phyloP scores from a whole-genome alignment of 2,329 filamentous ascomycete genomes.

The Scedosporium dehoogii region DNA sequence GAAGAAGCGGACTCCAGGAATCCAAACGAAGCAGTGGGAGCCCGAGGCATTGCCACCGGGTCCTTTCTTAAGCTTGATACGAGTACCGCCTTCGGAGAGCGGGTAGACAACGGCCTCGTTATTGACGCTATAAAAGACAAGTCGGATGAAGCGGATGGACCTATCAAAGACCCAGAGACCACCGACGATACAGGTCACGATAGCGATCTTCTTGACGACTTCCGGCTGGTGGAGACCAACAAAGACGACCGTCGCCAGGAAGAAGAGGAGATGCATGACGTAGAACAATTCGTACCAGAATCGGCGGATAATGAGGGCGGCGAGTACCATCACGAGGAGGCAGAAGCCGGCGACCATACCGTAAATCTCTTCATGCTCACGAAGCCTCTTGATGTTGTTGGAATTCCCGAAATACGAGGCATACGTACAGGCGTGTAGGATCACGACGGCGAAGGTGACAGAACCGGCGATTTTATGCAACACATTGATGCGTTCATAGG shows the following conservation, averaged over 20 bases:
- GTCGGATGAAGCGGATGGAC: slow-evolving; percentile 32
- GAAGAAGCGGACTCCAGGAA: slow-evolving; percentile 43
- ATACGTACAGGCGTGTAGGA: slow-evolving; percentile 37
- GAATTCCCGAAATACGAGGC: slow-evolving; percentile 26
- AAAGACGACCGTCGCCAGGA: slow-evolving; percentile 35
- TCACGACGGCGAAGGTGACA: slow-evolving; percentile 31
- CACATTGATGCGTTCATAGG: slow-evolving; percentile 49
- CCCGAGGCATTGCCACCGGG: slow-evolving; percentile 38
- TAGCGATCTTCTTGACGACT: slow-evolving; percentile 28
- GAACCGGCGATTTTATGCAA: slow-evolving; percentile 45
- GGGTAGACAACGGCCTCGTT: slow-evolving; percentile 43
- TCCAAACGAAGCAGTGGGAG: slow-evolving; percentile 55
- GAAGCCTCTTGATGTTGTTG: slow-evolving; percentile 20
- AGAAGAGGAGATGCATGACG: slow-evolving; percentile 39
- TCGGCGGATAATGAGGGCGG: slow-evolving; percentile 31
- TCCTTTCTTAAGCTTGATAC: slow-evolving; percentile 41
- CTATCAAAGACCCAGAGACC: slow-evolving; percentile 42
- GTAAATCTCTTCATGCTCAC: slow-evolving; percentile 28
- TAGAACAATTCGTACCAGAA: slow-evolving; percentile 49
- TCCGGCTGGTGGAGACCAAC: slow-evolving; percentile 42
- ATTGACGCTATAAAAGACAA: slow-evolving; percentile 34
- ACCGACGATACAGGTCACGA: slow-evolving; percentile 30
- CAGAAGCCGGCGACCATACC: slow-evolving; percentile 38
- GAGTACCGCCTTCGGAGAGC: slow-evolving; percentile 42
- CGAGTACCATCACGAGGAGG: slow-evolving; percentile 33